Base-by-base conservation (phyloP, 495 filamentous ascomycete genomes). In the Aspergillus panamensis region DNA sequence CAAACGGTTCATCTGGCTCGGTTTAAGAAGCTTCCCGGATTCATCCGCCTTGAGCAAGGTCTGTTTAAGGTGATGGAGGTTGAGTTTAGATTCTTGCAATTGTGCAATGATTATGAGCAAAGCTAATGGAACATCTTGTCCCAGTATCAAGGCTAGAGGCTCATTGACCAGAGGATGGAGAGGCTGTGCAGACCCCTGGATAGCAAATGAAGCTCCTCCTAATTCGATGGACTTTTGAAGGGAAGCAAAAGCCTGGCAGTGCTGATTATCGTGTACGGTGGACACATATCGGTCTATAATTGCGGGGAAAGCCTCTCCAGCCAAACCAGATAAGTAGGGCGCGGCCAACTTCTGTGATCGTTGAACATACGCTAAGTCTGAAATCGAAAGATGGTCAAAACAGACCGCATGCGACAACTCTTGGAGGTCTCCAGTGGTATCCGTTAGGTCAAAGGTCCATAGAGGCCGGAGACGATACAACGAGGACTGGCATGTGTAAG, bases 1-100 rank as follows among this genome's bases (percentile, higher is more conserved):
- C 16, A 92, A 71, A 3, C 84, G 80, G 58, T 82, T 89, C 78
- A 89, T 79, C 47, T 83, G 75, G 8, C 82, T 83, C 25, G 85
- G 79, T 60, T 85, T 85, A 13, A 77, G 69, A 17, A 66, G 59
- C 37, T 69, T 71, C 16, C 65, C 70, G 31, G 74, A 70, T 32
- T 71, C 67, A 40, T 77, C 66, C 16, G 74, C 74, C 43, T 58
- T 63, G 17, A 68, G 43, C 55, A 79, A 62, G 12, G 62, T 51
- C 60, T 76, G 69, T 19, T 66, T 68, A 10, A 79, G 64, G n/a
- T 57, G 66, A 55, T 76, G 70, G 33, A 77, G 45, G 12, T 75
- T 70, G 37, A 71, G 64, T 55, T 69, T 71, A 50, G 73, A 66
- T 52, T 74, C 69, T 58, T 78, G 69, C 9, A 78, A 56, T 21